Evolutionary conservation across 2,329 filamentous ascomycete species (phyloP).

Genomic region (Trichoderma oligosporum): DNA sequence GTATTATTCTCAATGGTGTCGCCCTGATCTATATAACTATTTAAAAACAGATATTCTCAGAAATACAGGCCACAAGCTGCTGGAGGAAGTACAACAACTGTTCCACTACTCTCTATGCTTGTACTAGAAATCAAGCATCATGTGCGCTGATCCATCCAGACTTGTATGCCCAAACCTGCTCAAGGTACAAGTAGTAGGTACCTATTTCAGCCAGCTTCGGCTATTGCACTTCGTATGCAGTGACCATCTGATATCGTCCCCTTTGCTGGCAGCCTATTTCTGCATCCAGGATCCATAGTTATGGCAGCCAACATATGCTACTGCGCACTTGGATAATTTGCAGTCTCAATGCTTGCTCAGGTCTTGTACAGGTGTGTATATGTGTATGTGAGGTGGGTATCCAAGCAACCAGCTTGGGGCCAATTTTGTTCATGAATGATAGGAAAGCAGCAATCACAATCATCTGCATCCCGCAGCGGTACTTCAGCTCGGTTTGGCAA

Average conservation of each 20-base stretch:
- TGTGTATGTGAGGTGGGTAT: neutral
- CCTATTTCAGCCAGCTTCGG: neutral
- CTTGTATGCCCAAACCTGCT: too few species aligned
- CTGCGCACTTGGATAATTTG: neutral
- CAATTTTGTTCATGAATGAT: neutral
- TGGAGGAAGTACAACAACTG: too few species aligned
- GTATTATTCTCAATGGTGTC: neutral
- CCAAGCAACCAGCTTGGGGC: neutral
- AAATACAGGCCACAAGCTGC: neutral
- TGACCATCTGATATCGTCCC: neutral
- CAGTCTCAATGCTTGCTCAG: neutral
- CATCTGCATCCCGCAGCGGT: neutral
- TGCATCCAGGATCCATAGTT: neutral
- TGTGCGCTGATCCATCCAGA: conserved; percentile 10
- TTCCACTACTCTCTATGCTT: too few species aligned
- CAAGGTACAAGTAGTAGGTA: neutral
- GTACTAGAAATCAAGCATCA: too few species aligned
- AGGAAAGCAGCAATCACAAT: neutral
- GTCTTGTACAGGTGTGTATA: neutral
- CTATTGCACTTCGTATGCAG: neutral
- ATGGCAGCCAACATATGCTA: neutral
- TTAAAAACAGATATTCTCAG: neutral
- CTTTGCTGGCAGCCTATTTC: neutral
- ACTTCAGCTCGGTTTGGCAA: conserved; percentile 67
- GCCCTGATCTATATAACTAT: neutral